A percentile compares a stretch with the other conserved stretches of the same genome.
phyloP scores from a whole-genome alignment of 176 grass and related monocot species.

The Poa annua region DNA sequence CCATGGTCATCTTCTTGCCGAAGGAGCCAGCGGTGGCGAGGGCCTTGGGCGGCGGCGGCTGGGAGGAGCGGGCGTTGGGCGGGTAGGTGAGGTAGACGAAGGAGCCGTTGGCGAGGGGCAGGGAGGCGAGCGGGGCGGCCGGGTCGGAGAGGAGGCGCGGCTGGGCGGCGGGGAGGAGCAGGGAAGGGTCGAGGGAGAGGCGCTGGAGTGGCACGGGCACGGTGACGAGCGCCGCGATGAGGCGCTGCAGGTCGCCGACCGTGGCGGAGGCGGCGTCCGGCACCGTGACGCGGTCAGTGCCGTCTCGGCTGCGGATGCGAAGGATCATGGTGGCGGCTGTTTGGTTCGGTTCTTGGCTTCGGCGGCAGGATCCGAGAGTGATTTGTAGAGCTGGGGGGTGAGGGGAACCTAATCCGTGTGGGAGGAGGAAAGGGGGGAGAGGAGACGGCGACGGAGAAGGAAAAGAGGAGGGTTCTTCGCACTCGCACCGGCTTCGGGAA shows the following conservation, averaged over 20 bases:
- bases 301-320: slow-evolving; percentile 33
- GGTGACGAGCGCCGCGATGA: slow-evolving; percentile 66
- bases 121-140: slow-evolving; percentile 48
- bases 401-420: too few relatives aligned
- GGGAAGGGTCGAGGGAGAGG: slow-evolving; percentile 64
- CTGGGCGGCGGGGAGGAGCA: slow-evolving; percentile 47
- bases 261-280: slow-evolving; percentile 10
- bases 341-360: background rate
- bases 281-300: slow-evolving; percentile 27
- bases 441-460: too few relatives aligned
- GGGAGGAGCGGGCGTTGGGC: slow-evolving; percentile 32
- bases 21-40: slow-evolving; percentile 60
- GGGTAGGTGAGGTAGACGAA: slow-evolving; percentile 69
- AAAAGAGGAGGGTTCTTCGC: too few relatives aligned
- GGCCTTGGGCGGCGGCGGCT: slow-evolving; percentile 47
- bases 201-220: slow-evolving; percentile 59
- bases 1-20: slow-evolving; percentile 86
- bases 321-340: slow-evolving; percentile 9
- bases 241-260: slow-evolving; percentile 17
- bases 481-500: too few relatives aligned
- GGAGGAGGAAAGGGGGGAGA: too few relatives aligned
- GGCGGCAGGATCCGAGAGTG: too few relatives aligned
- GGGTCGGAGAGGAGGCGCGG: slow-evolving; percentile 24
- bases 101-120: slow-evolving; percentile 62
- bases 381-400: too few relatives aligned